Base-by-base conservation (phyloP, 1,139 yeast species). In the Blastobotrys aristatus region DNA sequence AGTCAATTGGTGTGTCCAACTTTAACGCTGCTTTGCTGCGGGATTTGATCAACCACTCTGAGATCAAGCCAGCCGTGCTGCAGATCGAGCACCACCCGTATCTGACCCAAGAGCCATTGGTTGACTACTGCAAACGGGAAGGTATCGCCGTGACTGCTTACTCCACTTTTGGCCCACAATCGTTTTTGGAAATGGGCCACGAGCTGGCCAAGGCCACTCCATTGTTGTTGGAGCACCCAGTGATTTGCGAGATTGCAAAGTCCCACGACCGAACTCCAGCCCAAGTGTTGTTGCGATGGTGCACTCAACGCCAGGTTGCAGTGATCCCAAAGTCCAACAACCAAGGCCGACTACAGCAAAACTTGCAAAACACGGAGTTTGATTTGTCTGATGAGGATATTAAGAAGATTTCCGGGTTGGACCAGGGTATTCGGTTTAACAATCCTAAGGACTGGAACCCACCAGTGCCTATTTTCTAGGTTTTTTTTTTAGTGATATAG, bases 1-100 rank as follows among this genome's bases (percentile, higher is more conserved):
- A 75, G 64, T 78, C 89, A 50, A 80, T 88, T 60, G 96, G 96
- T 65, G 69, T 88, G 50, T 88, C 96, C 56, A 89, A 89, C 74
- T 87, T 83, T 72, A 73, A 75, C 52, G 94, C 90, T 55, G 84
- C 80, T 58, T 71, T 85, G 61, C 68, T 89, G 57, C 79, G 77
- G 59, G 96, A 89, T 62, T 73, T 88, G 60, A 70, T 85, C 53
- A 78, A 88, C 64, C 79, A 80, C 52, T 83, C 85, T 55, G 77
- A 72, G 58, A 79, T 87, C 63, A 77, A 73, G 59, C 96, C 97
- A 44, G 85, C 84, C 46, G 88, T 79, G 47, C 75, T 85, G 59
- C 96, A 89, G 70, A 84, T 89, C 63, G 97, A 89, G 72, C 92
- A 85, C 69, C 96, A 88, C 67, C 96, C 96, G 57, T 88, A 86